Evolutionary conservation across 495 filamentous ascomycete species (phyloP), one percentile per base, ranked within the genome.

Genomic region (Talaromyces ruber): DNA sequence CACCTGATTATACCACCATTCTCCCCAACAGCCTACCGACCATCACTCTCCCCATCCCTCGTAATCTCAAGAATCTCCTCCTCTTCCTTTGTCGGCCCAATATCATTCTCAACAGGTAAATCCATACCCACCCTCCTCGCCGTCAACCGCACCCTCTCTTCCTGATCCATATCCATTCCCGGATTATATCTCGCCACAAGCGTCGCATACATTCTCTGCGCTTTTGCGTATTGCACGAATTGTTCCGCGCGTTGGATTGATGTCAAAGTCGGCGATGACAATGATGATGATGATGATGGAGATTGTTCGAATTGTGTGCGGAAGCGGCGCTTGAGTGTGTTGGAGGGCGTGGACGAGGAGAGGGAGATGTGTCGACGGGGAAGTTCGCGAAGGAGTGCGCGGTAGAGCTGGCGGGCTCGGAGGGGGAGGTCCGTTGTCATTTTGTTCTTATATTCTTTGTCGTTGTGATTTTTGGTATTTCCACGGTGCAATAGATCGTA

Each of bases 171-270:
- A 53, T 76, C 76, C 84, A 92, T 88, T 6, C 91, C 90, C 6
- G 93, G 92, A 70, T 98, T 98, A 74, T 98, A 98, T 67, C 91
- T 81, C 71, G 97, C 93, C 25, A 98, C 63, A 37, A 97, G 72
- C 45, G 82, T 85, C 6, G 82, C 81, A 68, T 98, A 97, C 72
- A 82, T 82, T 18, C 93, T 78, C 74, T 98, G 94, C 37, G 93
- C 89, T 58, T 83, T 82, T 3, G 91, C 79, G 71, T 96, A 98
- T 60, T 85, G 82, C 29, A 91, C 73, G 62, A 90, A 82, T 73
- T 98, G 91, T 61, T 90, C 84, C 0, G 83, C 89, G 64, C 88
- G 81, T 37, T 86, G 81, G 52, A 84, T 65, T 43, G 64, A 58
- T 43, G 24, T 39, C 47, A 32, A 26, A 16, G 34, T 39, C 14